Conservation (phyloP, 306 rosid genomes). For the Clitoria ternatea region DNA sequence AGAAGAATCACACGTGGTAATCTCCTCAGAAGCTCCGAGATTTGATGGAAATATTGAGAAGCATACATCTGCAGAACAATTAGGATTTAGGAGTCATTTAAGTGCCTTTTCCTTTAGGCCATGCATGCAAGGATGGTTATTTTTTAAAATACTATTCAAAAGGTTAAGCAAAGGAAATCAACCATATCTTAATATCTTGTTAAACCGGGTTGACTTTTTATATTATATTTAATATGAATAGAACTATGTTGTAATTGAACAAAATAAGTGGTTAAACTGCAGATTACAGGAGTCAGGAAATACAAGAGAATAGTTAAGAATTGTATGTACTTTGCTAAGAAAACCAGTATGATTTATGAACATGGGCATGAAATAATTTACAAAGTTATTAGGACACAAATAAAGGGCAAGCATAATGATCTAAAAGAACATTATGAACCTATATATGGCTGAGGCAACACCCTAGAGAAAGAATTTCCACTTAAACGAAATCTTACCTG, state of each 20-base stretch:
- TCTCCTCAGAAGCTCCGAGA: slow-evolving; percentile 90
- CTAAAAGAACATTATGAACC: slow-evolving; percentile 20
- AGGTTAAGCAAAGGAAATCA: slow-evolving; percentile 5
- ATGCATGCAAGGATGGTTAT: not conserved
- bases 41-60: slow-evolving; percentile 82
- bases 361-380: not conserved
- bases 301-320: slow-evolving; percentile 16
- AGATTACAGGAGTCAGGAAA: not conserved
- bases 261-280: slow-evolving; percentile 13
- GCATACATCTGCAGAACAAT: slow-evolving; percentile 78
- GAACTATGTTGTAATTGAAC: slow-evolving; percentile 9
- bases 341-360: slow-evolving; percentile 24
- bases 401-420: slow-evolving; percentile 17
- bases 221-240: not conserved
- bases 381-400: slow-evolving; percentile 1
- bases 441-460: not conserved
- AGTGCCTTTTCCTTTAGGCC: slow-evolving; percentile 14
- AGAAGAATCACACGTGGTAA: slow-evolving; percentile 87
- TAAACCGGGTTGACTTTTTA: not conserved
- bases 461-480: not conserved
- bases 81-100: slow-evolving; percentile 26
- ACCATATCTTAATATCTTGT: not conserved
- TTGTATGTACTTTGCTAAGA: not conserved
- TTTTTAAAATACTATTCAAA: not conserved
- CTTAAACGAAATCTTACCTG: slow-evolving; percentile 59